Evolutionary conservation across 768 basidiomycete genomes (phyloP).

Genomic region (Goffeauzyma gilvescens): DNA sequence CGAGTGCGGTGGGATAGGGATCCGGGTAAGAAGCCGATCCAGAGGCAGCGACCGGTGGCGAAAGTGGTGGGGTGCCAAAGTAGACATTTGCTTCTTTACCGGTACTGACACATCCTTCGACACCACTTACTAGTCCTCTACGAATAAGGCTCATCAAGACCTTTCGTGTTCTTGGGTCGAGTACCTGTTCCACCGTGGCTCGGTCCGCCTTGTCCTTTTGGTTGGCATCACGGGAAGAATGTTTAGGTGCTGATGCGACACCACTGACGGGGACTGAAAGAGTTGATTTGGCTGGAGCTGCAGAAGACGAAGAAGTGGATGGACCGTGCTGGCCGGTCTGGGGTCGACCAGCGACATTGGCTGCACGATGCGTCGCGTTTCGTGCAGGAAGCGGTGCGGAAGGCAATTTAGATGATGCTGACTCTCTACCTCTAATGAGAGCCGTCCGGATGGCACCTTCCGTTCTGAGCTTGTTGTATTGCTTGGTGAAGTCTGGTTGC

Average conservation of each 20-base stretch:
- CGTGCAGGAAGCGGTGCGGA: constrained; percentile 48
- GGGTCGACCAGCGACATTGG: too few species aligned
- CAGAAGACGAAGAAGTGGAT: neutral
- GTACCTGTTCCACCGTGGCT: constrained; percentile 88
- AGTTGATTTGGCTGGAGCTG: neutral
- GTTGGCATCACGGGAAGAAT: constrained; percentile 68
- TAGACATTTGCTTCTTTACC: constrained; percentile 99
- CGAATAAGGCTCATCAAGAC: constrained; percentile 95
- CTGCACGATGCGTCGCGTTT: too few species aligned
- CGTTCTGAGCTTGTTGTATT: too few species aligned
- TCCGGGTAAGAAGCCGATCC: constrained; percentile 10
- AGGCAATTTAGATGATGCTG: too few species aligned
- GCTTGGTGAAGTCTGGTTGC: constrained; percentile 80
- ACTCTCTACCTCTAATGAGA: constrained; percentile 41
- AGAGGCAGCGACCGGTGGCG: constrained; percentile 10
- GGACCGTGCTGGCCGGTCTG: neutral
- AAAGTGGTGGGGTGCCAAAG: constrained; percentile 49
- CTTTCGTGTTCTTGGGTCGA: constrained; percentile 83
- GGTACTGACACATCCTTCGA: constrained; percentile 91
- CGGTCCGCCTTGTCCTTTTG: constrained; percentile 90
- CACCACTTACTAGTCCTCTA: constrained; percentile 63
- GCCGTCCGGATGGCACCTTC: too few species aligned
- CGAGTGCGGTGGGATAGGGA: constrained; percentile 41
- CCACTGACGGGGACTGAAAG: constrained; percentile 31
- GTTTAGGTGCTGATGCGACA: constrained; percentile 60